phyloP scores from a whole-genome alignment of 495 filamentous ascomycete species.

The Tuber magnatum region DNA sequence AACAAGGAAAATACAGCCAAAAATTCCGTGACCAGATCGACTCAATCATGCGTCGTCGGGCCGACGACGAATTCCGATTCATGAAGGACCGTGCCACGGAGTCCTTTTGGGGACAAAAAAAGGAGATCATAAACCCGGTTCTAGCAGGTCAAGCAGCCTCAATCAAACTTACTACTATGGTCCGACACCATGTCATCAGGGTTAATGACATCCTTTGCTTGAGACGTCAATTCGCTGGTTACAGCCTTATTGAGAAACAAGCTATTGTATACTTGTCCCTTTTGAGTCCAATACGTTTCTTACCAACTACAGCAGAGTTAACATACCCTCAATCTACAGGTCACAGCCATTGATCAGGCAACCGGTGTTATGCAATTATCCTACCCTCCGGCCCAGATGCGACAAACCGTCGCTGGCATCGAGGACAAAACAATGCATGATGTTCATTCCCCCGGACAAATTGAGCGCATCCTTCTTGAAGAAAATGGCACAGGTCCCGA shows the following conservation, averaged over 20 bases:
- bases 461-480: constrained; percentile 30
- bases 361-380: constrained; percentile 24
- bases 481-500: constrained; percentile 25
- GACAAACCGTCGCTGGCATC: constrained; percentile 17
- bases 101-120: constrained; percentile 63
- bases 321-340: constrained; percentile 10
- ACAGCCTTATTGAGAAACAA: constrained; percentile 21
- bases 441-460: constrained; percentile 25
- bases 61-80: constrained; percentile 61
- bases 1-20: not conserved
- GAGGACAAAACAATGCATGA: constrained; percentile 26
- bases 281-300: not conserved
- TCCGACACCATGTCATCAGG: constrained; percentile 47
- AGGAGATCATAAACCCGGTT: constrained; percentile 42
- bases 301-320: not conserved
- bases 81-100: constrained; percentile 62
- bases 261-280: constrained; percentile 14
- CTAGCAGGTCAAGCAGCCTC: constrained; percentile 46
- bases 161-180: constrained; percentile 47
- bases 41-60: constrained; percentile 43
- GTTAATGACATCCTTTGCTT: constrained; percentile 49
- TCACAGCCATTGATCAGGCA: constrained; percentile 29
- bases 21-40: not conserved
- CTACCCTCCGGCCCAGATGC: constrained; percentile 32
- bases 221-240: constrained; percentile 19